Evolutionary conservation across 2,329 filamentous ascomycete species (phyloP).

Genomic region (Calonectria leucothoes): DNA sequence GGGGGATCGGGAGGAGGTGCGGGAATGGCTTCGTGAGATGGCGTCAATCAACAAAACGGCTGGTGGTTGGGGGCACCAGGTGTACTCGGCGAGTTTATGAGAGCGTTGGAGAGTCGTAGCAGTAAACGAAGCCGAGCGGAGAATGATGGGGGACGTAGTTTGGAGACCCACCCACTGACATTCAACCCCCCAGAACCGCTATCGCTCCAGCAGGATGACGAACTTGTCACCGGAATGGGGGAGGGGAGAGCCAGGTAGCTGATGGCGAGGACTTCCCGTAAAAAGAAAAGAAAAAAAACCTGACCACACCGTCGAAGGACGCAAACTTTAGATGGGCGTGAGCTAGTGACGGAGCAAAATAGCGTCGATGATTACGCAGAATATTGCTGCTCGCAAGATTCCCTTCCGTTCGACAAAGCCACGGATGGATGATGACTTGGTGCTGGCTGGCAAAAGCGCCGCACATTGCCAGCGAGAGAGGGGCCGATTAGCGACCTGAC

Average conservation of each 20-base stretch:
- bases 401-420: background rate
- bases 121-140: slow-evolving; percentile 37
- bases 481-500: slow-evolving; percentile 9
- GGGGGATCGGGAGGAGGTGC: slow-evolving; percentile 1
- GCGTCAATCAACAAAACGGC: slow-evolving; percentile 27
- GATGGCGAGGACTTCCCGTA: background rate
- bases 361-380: background rate
- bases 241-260: background rate
- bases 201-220: slow-evolving; percentile 7
- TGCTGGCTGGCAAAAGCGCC: background rate
- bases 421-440: background rate
- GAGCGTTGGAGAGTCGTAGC: slow-evolving; percentile 11
- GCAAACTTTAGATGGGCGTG: background rate
- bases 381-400: background rate
- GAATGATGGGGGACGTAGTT: slow-evolving; percentile 37
- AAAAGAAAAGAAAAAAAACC: background rate
- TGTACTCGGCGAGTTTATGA: slow-evolving; percentile 4
- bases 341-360: background rate
- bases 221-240: slow-evolving; percentile 5
- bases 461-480: slow-evolving; percentile 4
- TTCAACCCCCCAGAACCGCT: slow-evolving; percentile 13
- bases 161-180: slow-evolving; percentile 41
- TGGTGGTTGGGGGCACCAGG: slow-evolving; percentile 28
- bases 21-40: slow-evolving; percentile 14
- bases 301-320: background rate